Percentiles rank a stretch among this genome's conserved stretches.
Evolutionary conservation across 352 stramenopile genomes (phyloP).

Genomic region (Pilasporangium apinafurcum): DNA sequence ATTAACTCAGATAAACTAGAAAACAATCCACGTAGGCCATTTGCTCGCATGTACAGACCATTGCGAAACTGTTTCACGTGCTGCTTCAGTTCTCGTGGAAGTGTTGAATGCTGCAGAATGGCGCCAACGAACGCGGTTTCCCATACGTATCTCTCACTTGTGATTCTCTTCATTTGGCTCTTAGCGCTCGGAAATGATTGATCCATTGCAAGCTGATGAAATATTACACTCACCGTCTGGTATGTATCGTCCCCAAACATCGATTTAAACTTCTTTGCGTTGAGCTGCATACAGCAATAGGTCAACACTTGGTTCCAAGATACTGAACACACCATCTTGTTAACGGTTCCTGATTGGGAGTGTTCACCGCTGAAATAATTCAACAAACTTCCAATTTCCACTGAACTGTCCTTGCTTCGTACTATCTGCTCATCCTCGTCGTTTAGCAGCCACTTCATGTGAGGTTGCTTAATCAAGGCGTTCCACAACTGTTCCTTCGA

Average conservation of each 20-base stretch:
- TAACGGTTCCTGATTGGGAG: too few species aligned
- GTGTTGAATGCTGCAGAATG: conserved; percentile 10
- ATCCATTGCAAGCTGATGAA: conserved; percentile 12
- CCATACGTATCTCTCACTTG: conserved; percentile 19
- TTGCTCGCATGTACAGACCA: conserved; percentile 3
- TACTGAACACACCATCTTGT: not conserved
- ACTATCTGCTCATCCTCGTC: not conserved
- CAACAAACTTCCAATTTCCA: too few species aligned
- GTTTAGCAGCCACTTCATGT: conserved; percentile 9
- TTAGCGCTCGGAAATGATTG: not conserved
- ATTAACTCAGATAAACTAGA: too few species aligned
- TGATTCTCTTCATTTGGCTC: not conserved
- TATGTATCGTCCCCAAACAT: conserved; percentile 11
- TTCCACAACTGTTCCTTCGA: not conserved
- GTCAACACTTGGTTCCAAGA: conserved; percentile 30
- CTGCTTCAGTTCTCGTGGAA: conserved; percentile 22
- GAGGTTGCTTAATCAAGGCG: too few species aligned
- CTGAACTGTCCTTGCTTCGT: not conserved
- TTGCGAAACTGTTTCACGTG: conserved; percentile 12
- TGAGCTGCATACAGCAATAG: conserved; percentile 25
- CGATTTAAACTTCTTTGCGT: conserved; percentile 15
- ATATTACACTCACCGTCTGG: conserved; percentile 6
- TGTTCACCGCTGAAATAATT: too few species aligned
- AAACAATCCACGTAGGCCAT: not conserved
- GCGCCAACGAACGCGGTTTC: conserved; percentile 24